Evolutionary conservation across 1,284 basidiomycete genomes (phyloP), one percentile per base, ranked within the genome.

Genomic region (Tilletia caries): DNA sequence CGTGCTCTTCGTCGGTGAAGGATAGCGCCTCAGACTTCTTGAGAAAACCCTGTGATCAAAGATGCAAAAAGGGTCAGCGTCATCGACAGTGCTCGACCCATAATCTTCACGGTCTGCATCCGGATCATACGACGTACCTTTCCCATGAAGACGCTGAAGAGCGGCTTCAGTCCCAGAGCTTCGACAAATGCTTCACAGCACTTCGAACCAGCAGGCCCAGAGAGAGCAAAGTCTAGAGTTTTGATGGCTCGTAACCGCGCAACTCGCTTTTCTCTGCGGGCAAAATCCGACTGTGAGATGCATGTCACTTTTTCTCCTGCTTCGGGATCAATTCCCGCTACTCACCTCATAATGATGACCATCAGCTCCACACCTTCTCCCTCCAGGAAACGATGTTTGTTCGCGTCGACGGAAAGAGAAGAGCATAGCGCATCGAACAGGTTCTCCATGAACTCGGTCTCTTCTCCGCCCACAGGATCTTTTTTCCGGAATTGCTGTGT

Each of bases 361-460:
- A 98, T 97, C 29, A 99, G 87, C 78, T 99, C 96, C 13, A 94
- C 89, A 0, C 96, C 96, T 83, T 99, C 96, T 12, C 89, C 90
- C n/a, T 90, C 88, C 10, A 94, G 84, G 85, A 98, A 97, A 1
- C 88, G 84, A n/a, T 86, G 82, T 83, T 96, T 96, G 83, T 91
- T 89, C 79, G 92, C 91, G 8, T 87, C 87, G 32, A 95, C 85
- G 0, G 90, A 87, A 10, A 81, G 74, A 23, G 68, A 52, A 0
- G 93, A 92, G 82, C 95, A 98, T 27, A 98, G 84, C 0, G 90
- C 85, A 83, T 97, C 92, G 78, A 98, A 97, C 1, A 92, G 75
- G 82, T 99, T 98, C 82, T 98, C 95, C 91, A 98, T 93, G 83
- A 93, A 98, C 82, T 98, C 96, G 12, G 89, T 87, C 84, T 98